These are phyloP conservation scores for Acanthamoeba rhysodes DNA, from an alignment of 208 protist genomes.

Conservation along the genomic window DNA sequence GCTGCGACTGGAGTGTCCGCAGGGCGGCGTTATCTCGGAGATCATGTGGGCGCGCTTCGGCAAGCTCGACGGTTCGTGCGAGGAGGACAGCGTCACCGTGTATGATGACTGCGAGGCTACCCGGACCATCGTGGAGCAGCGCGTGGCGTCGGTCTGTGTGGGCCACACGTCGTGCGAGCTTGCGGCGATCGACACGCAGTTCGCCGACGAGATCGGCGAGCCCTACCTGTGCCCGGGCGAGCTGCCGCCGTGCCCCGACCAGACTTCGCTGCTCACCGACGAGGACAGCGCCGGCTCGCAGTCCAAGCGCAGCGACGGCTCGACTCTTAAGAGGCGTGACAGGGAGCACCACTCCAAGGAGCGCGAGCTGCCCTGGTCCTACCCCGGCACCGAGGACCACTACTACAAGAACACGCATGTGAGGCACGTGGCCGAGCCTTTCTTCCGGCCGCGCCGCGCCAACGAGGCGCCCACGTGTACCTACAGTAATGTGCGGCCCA, in stretches of 20 bases:
- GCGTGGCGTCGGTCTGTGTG: conserved; percentile 39
- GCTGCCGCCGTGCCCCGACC: conserved; percentile 50
- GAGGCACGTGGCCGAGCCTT: neutral
- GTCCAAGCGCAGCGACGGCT: neutral
- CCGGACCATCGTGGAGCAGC: neutral
- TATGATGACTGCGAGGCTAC: conserved; percentile 23
- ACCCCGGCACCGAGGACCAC: conserved; percentile 13
- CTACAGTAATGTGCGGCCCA: neutral
- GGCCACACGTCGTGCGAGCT: conserved; percentile 63
- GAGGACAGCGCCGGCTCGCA: neutral
- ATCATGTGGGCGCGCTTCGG: conserved; percentile 14
- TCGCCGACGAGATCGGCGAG: conserved; percentile 48
- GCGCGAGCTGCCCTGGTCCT: neutral
- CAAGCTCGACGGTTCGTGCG: conserved; percentile 45
- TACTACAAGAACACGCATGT: neutral
- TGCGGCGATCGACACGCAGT: neutral
- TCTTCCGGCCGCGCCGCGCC: neutral
- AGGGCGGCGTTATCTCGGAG: conserved; percentile 2
- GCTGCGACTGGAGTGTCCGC: neutral
- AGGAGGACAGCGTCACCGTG: neutral
- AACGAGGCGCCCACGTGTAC: neutral
- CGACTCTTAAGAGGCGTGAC: neutral
- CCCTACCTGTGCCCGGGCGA: conserved; percentile 54
- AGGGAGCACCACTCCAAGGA: conserved; percentile 6
- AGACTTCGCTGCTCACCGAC: neutral